Evolutionary conservation across 345 rosid genomes (phyloP).

Genomic region (Lumnitzera racemosa): DNA sequence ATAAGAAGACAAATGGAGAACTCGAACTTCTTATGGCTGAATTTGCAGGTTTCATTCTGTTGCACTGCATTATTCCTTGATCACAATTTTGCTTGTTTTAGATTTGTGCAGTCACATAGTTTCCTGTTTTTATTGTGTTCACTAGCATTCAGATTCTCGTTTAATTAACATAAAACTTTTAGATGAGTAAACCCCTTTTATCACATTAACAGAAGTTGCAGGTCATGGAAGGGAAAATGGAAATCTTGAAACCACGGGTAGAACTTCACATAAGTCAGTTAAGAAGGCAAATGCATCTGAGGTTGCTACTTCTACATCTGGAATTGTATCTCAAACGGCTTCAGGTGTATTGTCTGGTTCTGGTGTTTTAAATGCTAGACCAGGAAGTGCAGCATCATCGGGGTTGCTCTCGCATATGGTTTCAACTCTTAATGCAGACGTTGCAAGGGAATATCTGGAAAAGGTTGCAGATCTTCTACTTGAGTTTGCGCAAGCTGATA

Average conservation of each 20-base stretch:
- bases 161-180: too few species aligned
- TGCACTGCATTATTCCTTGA: background rate
- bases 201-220: slow-evolving; percentile 63
- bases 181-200: background rate
- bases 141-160: too few species aligned
- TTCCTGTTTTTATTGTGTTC: background rate
- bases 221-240: slow-evolving; percentile 81
- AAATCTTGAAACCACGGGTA: slow-evolving; percentile 52
- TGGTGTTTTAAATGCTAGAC: slow-evolving; percentile 93
- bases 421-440: slow-evolving; percentile 82
- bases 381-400: slow-evolving; percentile 93
- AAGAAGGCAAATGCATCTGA: slow-evolving; percentile 68
- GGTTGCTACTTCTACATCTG: slow-evolving; percentile 70
- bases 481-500: slow-evolving; percentile 96
- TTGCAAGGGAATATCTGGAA: slow-evolving; percentile 90
- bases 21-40: slow-evolving; percentile 92
- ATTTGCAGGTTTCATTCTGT: slow-evolving; percentile 61
- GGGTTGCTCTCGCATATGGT: slow-evolving; percentile 90
- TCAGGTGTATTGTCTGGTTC: slow-evolving; percentile 97
- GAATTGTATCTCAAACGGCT: slow-evolving; percentile 82
- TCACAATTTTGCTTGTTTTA: background rate
- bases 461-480: slow-evolving; percentile 95
- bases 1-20: slow-evolving; percentile 86
- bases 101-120: background rate
- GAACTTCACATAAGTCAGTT: slow-evolving; percentile 47